phyloP scores from a whole-genome alignment of 2,329 filamentous ascomycete genomes.

The Calycina herbarum region DNA sequence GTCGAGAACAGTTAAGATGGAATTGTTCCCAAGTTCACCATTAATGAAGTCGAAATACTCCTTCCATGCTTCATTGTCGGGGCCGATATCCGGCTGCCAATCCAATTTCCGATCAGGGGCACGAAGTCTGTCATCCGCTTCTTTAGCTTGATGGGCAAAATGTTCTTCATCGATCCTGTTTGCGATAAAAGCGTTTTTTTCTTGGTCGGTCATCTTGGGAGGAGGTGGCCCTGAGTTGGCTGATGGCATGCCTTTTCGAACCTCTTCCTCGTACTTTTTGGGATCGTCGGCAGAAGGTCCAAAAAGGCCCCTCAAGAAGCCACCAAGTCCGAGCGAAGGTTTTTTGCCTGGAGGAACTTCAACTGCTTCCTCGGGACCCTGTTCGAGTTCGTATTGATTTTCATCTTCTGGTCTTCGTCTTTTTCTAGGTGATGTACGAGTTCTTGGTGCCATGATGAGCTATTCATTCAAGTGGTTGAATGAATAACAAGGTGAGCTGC shows the following conservation, averaged over 20 bases:
- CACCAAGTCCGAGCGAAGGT: not conserved
- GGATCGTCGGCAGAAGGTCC: not conserved
- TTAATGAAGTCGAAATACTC: slow-evolving; percentile 13
- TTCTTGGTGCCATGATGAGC: not conserved
- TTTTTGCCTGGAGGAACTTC: not conserved
- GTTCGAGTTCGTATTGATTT: not conserved
- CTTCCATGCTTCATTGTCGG: slow-evolving; percentile 21
- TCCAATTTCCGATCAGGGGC: slow-evolving; percentile 16
- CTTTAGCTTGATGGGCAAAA: not conserved
- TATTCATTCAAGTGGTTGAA: not conserved
- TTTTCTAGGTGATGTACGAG: not conserved
- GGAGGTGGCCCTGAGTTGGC: not conserved
- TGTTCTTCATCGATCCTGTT: slow-evolving; percentile 10
- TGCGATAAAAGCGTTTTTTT: slow-evolving; percentile 1
- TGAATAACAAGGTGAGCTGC: not conserved
- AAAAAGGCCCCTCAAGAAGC: not conserved
- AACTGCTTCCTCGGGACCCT: not conserved
- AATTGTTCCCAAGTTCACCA: slow-evolving; percentile 7
- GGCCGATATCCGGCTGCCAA: slow-evolving; percentile 22
- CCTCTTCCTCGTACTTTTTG: not conserved
- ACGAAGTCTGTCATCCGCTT: slow-evolving; percentile 6
- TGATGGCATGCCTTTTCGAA: not conserved
- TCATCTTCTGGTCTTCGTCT: not conserved
- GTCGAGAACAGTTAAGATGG: slow-evolving; percentile 16
- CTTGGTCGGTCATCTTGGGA: not conserved